Evolutionary conservation across 2,329 filamentous ascomycete species (phyloP).

Genomic region (Fusarium coffeatum): DNA sequence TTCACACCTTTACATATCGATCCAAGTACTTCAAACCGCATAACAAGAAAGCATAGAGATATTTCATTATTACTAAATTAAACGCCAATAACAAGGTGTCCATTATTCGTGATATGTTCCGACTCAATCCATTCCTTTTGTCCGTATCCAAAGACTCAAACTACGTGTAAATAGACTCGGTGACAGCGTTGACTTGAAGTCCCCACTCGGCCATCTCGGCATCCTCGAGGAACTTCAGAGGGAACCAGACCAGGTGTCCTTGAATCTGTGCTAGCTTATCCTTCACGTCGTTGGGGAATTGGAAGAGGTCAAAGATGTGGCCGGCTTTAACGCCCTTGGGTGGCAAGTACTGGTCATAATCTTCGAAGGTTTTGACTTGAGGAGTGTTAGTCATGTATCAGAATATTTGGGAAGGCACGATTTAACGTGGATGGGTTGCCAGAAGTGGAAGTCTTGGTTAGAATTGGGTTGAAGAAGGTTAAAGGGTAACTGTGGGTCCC

Average conservation of each 20-base stretch:
- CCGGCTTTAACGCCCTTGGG: conserved; percentile 79
- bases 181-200: conserved; percentile 85
- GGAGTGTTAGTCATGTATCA: conserved; percentile 15
- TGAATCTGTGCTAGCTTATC: conserved; percentile 81
- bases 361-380: conserved; percentile 84
- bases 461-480: not conserved
- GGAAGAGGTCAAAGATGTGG: conserved; percentile 84
- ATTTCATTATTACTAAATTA: not conserved
- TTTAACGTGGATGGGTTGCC: not conserved
- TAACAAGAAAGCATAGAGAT: not conserved
- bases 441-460: not conserved
- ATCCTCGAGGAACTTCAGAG: conserved; percentile 85
- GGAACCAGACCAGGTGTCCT: conserved; percentile 95
- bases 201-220: conserved; percentile 91
- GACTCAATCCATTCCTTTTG: not conserved
- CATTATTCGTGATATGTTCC: not conserved
- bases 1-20: not conserved
- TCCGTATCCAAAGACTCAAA: not conserved
- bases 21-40: no score
- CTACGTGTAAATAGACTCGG: conserved; percentile 86
- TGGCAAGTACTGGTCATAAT: conserved; percentile 84
- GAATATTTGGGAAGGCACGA: not conserved
- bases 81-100: not conserved
- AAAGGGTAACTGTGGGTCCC: conserved; percentile 1
- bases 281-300: conserved; percentile 72